Evolutionary conservation across 1,139 yeast species (phyloP), one percentile per base, ranked within the genome.

Genomic region (Scheffersomyces quercinus): DNA sequence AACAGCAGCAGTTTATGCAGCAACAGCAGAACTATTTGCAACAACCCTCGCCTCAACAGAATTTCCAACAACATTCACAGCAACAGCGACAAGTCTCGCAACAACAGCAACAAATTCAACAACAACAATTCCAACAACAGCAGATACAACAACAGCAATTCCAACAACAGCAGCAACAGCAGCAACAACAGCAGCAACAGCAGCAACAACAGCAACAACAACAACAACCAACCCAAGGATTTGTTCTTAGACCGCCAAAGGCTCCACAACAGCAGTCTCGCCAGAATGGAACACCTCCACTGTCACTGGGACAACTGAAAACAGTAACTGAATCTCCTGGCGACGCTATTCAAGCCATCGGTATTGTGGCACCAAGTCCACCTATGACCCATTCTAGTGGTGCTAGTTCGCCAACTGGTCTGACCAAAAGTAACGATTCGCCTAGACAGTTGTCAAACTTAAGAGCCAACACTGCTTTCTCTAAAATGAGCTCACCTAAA

Each of bases 391-490:
- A 20, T 20, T 20, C 26, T 7, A 20, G 26, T 6, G 26, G 26
- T 6, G 26, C 26, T 3, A 20, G 8, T 8, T 20, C 26, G 26
- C 26, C 26, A 20, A 20, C 26, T 5, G 26, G 26, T 20, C 26
- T 20, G 26, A 20, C 26, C 3, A 20, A 20, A 20, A 20, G 26
- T 20, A 20, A 20, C 26, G 50, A 47, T 14, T 44, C 50, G 13
- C 46, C 50, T 3, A 34, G 40, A 11, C 45, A 45, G 2, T 33
- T 38, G 10, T 37, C 26, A 6, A 20, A 20, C 8, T 37, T 45
- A 16, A 28, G 51, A 13, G 28, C 44, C 11, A 46, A 44, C 5
- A 48, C 51, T 8, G 48, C 49, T 7, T 47, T 47, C 33, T 39
- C 29, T 28, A 33, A 15, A 6, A 20, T 20, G 26, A 20, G 4